Conservation (phyloP, 192 early-diverging fungal genomes). For the Chytriomyces sp. region DNA sequence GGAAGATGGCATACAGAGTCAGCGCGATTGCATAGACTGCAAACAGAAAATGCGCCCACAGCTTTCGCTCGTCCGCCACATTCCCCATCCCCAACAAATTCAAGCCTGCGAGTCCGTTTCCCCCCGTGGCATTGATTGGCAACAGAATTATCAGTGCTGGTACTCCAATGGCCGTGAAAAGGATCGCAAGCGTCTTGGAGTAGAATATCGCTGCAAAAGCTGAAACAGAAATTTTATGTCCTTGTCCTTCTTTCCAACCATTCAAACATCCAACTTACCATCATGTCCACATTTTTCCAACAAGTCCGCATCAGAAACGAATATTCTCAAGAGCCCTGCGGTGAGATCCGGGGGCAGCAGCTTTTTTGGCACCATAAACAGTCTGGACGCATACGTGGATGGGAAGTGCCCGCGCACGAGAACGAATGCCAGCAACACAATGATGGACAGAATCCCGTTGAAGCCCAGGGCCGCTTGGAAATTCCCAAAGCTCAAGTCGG, state of each 20-base stretch:
- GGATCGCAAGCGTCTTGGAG: conserved; percentile 66
- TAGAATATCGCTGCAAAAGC: conserved; percentile 81
- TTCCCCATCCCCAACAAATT: conserved; percentile 74
- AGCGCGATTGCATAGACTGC: conserved; percentile 32
- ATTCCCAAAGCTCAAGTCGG: conserved; percentile 50
- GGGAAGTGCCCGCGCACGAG: conserved; percentile 68
- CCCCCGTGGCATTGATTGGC: conserved; percentile 71
- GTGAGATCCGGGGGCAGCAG: conserved; percentile 21
- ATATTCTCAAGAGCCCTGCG: background rate
- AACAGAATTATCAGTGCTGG: conserved; percentile 66
- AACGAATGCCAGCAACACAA: conserved; percentile 64
- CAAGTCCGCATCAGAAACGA: conserved; percentile 21
- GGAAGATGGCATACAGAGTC: conserved; percentile 59
- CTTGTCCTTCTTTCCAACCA: background rate
- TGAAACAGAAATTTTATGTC: conserved; percentile 28
- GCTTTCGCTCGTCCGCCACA: conserved; percentile 49
- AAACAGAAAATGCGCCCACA: conserved; percentile 73
- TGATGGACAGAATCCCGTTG: conserved; percentile 61
- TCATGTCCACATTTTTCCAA: conserved; percentile 6
- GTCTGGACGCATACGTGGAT: conserved; percentile 75
- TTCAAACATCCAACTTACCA: background rate
- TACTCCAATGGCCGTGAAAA: conserved; percentile 66
- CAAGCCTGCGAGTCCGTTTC: conserved; percentile 55
- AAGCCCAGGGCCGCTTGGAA: conserved; percentile 75
- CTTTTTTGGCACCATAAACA: conserved; percentile 66